Percentiles rank a stretch among this genome's conserved stretches.
phyloP scores from a whole-genome alignment of 306 rosid genomes.

The Cicer bijugum region DNA sequence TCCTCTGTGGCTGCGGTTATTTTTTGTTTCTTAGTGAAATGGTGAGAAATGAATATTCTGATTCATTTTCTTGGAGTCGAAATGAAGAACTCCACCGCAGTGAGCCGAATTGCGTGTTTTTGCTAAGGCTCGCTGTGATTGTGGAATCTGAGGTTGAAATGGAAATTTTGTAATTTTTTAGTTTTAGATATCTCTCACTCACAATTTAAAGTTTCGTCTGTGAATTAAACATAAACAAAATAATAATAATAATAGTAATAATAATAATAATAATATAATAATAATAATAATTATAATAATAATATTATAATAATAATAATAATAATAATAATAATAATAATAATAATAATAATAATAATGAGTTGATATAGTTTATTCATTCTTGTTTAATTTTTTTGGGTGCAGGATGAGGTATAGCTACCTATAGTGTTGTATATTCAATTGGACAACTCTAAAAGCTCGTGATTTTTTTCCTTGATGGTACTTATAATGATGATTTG shows the following conservation, averaged over 20 bases:
- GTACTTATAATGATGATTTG: constrained; percentile 30
- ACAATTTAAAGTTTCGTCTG: background rate
- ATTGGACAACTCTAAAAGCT: constrained; percentile 34
- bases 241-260: background rate
- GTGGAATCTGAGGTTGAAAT: constrained; percentile 40
- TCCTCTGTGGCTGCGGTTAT: constrained; percentile 14
- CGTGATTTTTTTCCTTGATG: constrained; percentile 41
- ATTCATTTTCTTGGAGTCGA: constrained; percentile 46
- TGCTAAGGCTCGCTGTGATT: constrained; percentile 37
- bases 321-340: too few species aligned
- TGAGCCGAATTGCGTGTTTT: constrained; percentile 34
- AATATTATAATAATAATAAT: too few species aligned
- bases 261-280: too few species aligned
- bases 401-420: constrained; percentile 58
- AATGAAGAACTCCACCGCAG: constrained; percentile 31
- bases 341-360: background rate
- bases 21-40: constrained; percentile 48
- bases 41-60: constrained; percentile 44
- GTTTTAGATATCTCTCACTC: background rate
- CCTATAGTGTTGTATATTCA: constrained; percentile 29
- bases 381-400: constrained; percentile 25
- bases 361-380: constrained; percentile 23
- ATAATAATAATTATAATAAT: too few species aligned
- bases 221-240: background rate
- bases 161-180: constrained; percentile 29